Base-by-base conservation (phyloP, 768 basidiomycete genomes). In the Steccherinum ochraceum region DNA sequence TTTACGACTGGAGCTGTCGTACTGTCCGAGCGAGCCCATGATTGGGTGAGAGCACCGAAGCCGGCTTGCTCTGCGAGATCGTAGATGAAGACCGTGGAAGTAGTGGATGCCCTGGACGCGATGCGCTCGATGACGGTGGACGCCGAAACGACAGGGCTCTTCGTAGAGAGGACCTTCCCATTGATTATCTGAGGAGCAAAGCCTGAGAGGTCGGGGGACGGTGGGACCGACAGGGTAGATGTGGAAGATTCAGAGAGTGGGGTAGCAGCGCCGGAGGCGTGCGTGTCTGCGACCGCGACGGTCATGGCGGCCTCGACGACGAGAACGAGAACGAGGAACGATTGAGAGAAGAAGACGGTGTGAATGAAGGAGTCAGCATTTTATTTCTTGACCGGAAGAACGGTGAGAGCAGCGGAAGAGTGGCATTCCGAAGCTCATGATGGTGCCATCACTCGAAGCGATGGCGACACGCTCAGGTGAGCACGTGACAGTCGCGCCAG, bases 61-160 rank as follows among this genome's bases (percentile, higher is more conserved):
- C 90, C 90, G n/a, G 76, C 77, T 61, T 91, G 86, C 57, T 86
- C 83, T 18, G 91, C 89, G 49, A 91, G 74, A 59, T 93, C 90
- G 61, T 89, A 93, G 40, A 90, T 66, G 64, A 90, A 89, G 51
- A 93, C 79, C 16, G 79, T 69, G 18, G 86, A 87, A 65, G 77
- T 86, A 23, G 74, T 64, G 5, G 68, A 64, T 2, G 70, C 55
- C 39, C 76, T 76, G 7, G 85, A 84, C 4, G 86, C 73, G 35
- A 89, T 67, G 53, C 75, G 80, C 69, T 93, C 89, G 47, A 92
- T 69, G 51, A 83, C 61, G 19, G 77, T 75, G 16, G 84, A 87
- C 16, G 86, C 80, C 3, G 79, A 74, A 12, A 59, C 24, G n/a
- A 64, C 48, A n/a, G 56, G 30, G 3, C 42, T 51, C n/a, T 50